Conservation (phyloP, 2,329 filamentous ascomycete genomes). For the Aureobasidium musti region DNA sequence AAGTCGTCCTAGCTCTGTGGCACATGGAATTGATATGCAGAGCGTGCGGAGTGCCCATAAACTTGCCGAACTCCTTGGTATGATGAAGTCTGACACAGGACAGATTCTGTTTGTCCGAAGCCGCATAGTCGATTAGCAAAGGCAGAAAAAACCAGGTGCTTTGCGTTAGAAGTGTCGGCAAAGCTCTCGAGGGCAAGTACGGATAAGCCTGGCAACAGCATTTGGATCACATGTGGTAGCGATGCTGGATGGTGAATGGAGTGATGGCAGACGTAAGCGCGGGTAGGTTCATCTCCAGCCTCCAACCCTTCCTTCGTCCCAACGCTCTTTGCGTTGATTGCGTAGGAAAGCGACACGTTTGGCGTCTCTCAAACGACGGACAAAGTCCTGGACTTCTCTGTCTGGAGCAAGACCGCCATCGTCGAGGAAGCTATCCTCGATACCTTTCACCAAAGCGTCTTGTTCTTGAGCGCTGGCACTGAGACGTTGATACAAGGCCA, state of each 20-base stretch:
- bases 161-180: neutral
- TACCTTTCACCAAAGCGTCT: constrained; percentile 72
- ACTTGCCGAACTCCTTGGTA: neutral
- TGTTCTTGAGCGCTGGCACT: constrained; percentile 78
- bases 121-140: neutral
- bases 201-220: neutral
- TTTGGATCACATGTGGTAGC: neutral
- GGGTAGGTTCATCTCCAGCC: constrained; percentile 75
- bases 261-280: neutral
- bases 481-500: constrained; percentile 80
- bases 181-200: neutral
- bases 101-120: neutral
- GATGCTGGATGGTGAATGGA: neutral
- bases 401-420: constrained; percentile 65
- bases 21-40: neutral
- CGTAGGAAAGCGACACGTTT: constrained; percentile 76
- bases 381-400: constrained; percentile 82
- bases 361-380: constrained; percentile 76
- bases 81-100: neutral
- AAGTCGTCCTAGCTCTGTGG: neutral
- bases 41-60: neutral
- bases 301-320: constrained; percentile 94
- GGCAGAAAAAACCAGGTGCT: too few relatives aligned
- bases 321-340: constrained; percentile 84
- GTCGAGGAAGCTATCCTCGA: constrained; percentile 93